These are phyloP conservation scores for Amauroascus verrucosus DNA, from an alignment of 2,329 filamentous ascomycete genomes.

Conservation along the genomic window DNA sequence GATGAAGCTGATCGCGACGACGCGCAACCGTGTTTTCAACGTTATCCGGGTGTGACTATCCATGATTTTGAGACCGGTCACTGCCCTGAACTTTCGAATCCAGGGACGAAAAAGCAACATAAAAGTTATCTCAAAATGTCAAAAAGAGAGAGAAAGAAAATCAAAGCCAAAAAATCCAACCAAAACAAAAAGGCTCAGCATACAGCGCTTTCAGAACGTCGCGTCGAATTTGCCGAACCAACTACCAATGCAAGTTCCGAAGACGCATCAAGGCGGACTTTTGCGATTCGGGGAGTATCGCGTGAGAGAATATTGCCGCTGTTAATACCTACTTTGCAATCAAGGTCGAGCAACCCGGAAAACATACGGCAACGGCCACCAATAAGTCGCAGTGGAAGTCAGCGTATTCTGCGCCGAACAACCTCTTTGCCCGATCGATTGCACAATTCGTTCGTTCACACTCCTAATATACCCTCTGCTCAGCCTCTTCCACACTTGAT, in stretches of 20 bases:
- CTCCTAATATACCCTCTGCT: slow-evolving; percentile 14
- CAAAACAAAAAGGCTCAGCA: neutral
- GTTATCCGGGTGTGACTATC: slow-evolving; percentile 23
- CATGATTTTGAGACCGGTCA: slow-evolving; percentile 39
- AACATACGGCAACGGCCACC: slow-evolving; percentile 8
- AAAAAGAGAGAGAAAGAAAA: neutral
- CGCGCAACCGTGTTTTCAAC: slow-evolving; percentile 21
- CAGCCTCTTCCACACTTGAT: slow-evolving; percentile 21
- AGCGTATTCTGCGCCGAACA: slow-evolving; percentile 57
- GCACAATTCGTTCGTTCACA: slow-evolving; percentile 27
- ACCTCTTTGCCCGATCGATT: slow-evolving; percentile 64
- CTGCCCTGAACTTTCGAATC: slow-evolving; percentile 41
- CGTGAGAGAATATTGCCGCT: slow-evolving; percentile 1
- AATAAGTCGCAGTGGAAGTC: slow-evolving; percentile 34
- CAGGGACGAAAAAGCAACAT: neutral
- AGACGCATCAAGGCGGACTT: neutral
- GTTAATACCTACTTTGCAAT: slow-evolving; percentile 27
- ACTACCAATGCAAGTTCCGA: neutral
- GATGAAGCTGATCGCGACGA: slow-evolving; percentile 47
- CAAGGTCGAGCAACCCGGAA: slow-evolving; percentile 15
- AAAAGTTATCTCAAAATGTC: neutral
- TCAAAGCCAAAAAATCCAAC: neutral
- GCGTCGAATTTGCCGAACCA: neutral
- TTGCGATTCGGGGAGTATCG: neutral
- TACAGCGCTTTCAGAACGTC: neutral